Evolutionary conservation across 2,329 filamentous ascomycete genomes (phyloP).

Genomic region (Sporothrix mexicana): DNA sequence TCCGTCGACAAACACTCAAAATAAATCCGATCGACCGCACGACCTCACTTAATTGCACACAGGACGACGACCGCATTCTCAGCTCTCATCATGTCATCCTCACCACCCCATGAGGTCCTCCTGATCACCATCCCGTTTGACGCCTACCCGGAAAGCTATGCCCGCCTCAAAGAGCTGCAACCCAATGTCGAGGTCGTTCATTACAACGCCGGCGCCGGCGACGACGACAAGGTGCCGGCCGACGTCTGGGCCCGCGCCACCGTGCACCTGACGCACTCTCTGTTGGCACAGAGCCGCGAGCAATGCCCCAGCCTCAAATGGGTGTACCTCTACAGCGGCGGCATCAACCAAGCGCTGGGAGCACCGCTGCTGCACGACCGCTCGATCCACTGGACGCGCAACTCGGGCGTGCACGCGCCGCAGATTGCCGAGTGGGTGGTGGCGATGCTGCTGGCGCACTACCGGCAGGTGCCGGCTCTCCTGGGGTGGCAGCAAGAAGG

Average conservation of each 20-base stretch:
- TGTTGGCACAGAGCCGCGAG: slow-evolving; percentile 27
- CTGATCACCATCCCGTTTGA: slow-evolving; percentile 30
- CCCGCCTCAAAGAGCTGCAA: slow-evolving; percentile 18
- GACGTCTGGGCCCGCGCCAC: slow-evolving; percentile 31
- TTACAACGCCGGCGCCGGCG: slow-evolving; percentile 27
- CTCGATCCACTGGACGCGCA: slow-evolving; percentile 30
- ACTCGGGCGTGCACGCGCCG: slow-evolving; percentile 42
- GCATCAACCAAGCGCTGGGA: slow-evolving; percentile 32
- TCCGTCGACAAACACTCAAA: background rate
- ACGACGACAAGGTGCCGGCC: slow-evolving; percentile 8
- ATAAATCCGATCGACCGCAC: background rate
- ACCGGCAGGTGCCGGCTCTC: slow-evolving; percentile 25
- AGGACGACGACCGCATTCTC: background rate
- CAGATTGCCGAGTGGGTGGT: slow-evolving; percentile 64
- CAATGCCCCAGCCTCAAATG: slow-evolving; percentile 31
- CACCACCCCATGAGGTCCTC: background rate
- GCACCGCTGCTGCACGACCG: slow-evolving; percentile 28
- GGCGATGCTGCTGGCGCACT: slow-evolving; percentile 51
- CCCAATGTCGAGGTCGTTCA: slow-evolving; percentile 25
- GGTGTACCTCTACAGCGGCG: slow-evolving; percentile 33
- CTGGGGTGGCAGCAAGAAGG: slow-evolving; percentile 46
- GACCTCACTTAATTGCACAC: background rate
- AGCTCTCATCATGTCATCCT: background rate
- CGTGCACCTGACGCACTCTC: slow-evolving; percentile 32
- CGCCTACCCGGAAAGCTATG: slow-evolving; percentile 23